These are phyloP conservation scores for Umbelopsis ramanniana DNA, from an alignment of 192 early-diverging fungal species.

Conservation along the genomic window DNA sequence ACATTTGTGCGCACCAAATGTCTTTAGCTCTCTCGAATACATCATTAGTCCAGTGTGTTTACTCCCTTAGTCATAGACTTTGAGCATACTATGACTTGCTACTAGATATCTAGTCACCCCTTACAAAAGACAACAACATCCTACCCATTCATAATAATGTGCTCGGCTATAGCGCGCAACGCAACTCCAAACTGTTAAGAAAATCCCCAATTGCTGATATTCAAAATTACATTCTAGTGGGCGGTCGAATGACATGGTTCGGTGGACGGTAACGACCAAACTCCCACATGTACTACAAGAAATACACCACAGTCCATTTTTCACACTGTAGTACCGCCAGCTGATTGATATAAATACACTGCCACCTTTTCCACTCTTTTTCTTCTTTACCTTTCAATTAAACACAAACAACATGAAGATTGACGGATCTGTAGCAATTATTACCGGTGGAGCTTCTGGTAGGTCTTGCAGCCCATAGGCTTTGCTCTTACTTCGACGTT, in stretches of 20 bases:
- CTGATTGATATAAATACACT: neutral
- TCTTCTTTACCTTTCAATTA: neutral
- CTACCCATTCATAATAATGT: too few species aligned
- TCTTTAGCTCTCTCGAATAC: neutral
- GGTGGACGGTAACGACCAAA: too few species aligned
- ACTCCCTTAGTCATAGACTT: neutral
- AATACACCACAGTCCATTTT: too few species aligned
- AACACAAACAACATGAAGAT: slow-evolving; percentile 9
- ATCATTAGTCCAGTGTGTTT: neutral
- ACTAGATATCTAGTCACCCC: too few species aligned
- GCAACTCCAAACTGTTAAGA: too few species aligned
- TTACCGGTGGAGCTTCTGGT: slow-evolving; percentile 14
- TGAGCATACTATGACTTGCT: too few species aligned
- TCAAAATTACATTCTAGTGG: too few species aligned
- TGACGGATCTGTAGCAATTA: slow-evolving; percentile 7
- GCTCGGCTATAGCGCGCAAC: too few species aligned
- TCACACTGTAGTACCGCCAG: neutral
- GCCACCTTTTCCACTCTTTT: neutral
- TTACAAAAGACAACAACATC: neutral
- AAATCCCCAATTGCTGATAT: too few species aligned
- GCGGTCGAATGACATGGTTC: too few species aligned
- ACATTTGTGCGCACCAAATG: neutral
- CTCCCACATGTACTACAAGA: too few species aligned
- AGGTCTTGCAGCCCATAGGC: neutral
- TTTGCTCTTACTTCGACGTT: neutral